phyloP scores from a whole-genome alignment of 305 asterid genomes.

The Ajuga reptans region DNA sequence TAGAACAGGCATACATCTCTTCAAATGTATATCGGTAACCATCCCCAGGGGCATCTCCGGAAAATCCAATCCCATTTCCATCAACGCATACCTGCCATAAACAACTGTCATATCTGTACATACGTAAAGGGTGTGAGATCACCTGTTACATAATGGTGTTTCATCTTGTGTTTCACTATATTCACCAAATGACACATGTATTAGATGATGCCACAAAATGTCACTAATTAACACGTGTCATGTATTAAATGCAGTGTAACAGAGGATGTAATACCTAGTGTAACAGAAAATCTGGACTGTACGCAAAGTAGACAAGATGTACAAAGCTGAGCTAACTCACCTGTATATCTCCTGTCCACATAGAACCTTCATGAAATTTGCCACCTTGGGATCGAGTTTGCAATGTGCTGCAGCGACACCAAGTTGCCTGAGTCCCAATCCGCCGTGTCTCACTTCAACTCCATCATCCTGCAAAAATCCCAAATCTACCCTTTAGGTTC shows the following conservation, averaged over 20 bases:
- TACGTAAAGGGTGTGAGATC: too few relatives aligned
- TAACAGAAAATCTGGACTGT: too few relatives aligned
- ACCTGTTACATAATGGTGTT: too few relatives aligned
- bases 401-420: slow-evolving; percentile 65
- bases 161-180: too few relatives aligned
- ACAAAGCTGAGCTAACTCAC: slow-evolving; percentile 20
- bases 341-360: slow-evolving; percentile 78
- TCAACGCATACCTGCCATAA: slow-evolving; percentile 59
- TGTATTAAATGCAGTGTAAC: too few relatives aligned
- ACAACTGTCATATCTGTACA: background rate
- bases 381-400: slow-evolving; percentile 74
- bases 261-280: too few relatives aligned
- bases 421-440: slow-evolving; percentile 58
- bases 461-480: slow-evolving; percentile 57
- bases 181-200: too few relatives aligned
- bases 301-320: background rate
- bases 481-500: background rate
- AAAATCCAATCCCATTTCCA: slow-evolving; percentile 79
- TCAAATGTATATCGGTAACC: slow-evolving; percentile 53
- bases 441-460: slow-evolving; percentile 77
- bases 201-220: too few relatives aligned
- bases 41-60: slow-evolving; percentile 74
- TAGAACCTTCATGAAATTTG: slow-evolving; percentile 60
- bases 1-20: slow-evolving; percentile 39
- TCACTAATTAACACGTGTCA: too few relatives aligned